These are phyloP conservation scores for Clavispora santaluciae DNA, from an alignment of 805 yeast species.

Conservation along the genomic window DNA sequence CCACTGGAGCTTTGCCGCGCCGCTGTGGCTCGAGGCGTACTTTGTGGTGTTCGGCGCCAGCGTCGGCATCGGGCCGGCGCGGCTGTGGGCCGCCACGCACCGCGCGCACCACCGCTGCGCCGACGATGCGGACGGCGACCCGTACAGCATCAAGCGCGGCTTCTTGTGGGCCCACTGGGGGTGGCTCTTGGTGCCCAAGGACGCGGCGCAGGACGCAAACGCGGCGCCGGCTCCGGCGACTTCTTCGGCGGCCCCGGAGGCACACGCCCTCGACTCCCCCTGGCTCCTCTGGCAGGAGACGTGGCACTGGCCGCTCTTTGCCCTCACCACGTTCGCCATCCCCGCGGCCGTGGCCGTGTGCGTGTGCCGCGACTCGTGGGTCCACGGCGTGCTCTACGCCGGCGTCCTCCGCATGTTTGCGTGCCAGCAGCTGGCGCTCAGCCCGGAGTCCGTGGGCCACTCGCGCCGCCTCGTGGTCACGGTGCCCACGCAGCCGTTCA, in stretches of 20 bases:
- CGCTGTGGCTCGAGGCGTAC: slow-evolving; percentile 36
- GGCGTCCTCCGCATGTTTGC: slow-evolving; percentile 68
- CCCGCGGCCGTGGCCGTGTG: slow-evolving; percentile 25
- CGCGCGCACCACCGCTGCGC: slow-evolving; percentile 87
- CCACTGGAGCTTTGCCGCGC: slow-evolving; percentile 32
- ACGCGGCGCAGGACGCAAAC: background rate
- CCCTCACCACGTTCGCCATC: slow-evolving; percentile 25
- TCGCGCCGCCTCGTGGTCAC: slow-evolving; percentile 54
- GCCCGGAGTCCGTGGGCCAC: slow-evolving; percentile 83
- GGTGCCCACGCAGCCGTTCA: slow-evolving; percentile 50
- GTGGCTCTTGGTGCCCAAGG: slow-evolving; percentile 57
- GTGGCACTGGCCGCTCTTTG: slow-evolving; percentile 22
- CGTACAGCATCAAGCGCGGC: slow-evolving; percentile 79
- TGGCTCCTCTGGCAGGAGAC: slow-evolving; percentile 35
- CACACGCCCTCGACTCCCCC: background rate
- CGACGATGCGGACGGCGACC: slow-evolving; percentile 80
- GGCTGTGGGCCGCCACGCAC: slow-evolving; percentile 80
- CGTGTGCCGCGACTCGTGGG: slow-evolving; percentile 26
- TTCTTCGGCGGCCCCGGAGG: background rate
- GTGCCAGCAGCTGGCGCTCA: slow-evolving; percentile 76
- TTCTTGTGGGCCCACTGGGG: slow-evolving; percentile 82
- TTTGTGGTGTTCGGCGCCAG: slow-evolving; percentile 64
- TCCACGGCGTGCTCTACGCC: slow-evolving; percentile 52
- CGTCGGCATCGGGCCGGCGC: slow-evolving; percentile 70
- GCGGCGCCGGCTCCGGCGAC: background rate